A percentile compares a stretch with the other conserved stretches of the same genome.
These are phyloP conservation scores for Capronia coronata DNA, from an alignment of 2,329 filamentous ascomycete species.

Conservation along the genomic window DNA sequence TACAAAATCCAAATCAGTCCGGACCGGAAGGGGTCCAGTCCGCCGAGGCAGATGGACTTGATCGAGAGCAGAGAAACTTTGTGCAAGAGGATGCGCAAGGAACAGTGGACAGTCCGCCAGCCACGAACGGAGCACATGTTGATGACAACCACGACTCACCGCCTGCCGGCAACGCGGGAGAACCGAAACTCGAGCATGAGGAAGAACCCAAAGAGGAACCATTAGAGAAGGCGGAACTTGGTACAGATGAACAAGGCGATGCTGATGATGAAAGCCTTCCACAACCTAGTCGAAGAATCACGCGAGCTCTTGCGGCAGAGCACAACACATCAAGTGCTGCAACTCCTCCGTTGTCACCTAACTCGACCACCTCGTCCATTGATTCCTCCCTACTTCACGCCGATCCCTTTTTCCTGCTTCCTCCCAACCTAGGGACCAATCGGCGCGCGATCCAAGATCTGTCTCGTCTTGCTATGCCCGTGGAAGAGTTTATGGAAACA, in stretches of 20 bases:
- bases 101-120: neutral
- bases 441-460: constrained; percentile 48
- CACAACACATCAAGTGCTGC: constrained; percentile 32
- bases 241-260: constrained; percentile 10
- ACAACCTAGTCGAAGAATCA: constrained; percentile 42
- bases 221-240: constrained; percentile 22
- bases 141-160: neutral
- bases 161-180: constrained; percentile 1
- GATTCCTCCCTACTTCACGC: constrained; percentile 40
- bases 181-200: neutral
- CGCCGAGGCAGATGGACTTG: neutral
- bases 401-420: constrained; percentile 53
- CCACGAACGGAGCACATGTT: constrained; percentile 7
- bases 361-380: constrained; percentile 33
- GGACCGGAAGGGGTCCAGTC: neutral
- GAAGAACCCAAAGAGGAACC: constrained; percentile 5
- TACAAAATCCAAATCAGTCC: neutral
- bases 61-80: neutral
- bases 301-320: constrained; percentile 39
- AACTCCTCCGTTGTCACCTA: constrained; percentile 28
- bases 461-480: constrained; percentile 50
- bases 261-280: constrained; percentile 30
- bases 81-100: neutral
- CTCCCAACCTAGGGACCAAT: constrained; percentile 45
- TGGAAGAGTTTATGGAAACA: constrained; percentile 56